Percentiles rank a stretch among this genome's conserved stretches.
Conservation (phyloP, 495 filamentous ascomycete genomes). For the Penicillium robsamsonii region DNA sequence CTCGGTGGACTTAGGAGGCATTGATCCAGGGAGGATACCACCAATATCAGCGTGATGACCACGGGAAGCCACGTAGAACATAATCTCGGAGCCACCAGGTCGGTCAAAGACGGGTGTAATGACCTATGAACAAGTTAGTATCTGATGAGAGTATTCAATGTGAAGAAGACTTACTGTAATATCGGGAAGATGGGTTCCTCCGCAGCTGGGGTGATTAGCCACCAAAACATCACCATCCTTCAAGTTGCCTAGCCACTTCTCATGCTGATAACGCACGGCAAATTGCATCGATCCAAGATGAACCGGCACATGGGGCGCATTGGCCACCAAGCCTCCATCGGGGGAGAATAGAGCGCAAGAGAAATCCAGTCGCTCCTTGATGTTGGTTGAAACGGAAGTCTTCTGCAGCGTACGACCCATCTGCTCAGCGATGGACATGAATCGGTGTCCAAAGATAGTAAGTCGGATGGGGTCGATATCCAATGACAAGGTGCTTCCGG, state of each 20-base stretch:
- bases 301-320: constrained; percentile 91
- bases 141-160: background rate
- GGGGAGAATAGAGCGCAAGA: constrained; percentile 94
- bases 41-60: constrained; percentile 98
- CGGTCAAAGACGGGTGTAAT: constrained; percentile 78
- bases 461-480: constrained; percentile 79
- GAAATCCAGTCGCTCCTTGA: constrained; percentile 96
- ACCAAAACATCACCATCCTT: constrained; percentile 92
- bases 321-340: constrained; percentile 88
- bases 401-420: constrained; percentile 96
- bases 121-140: constrained; percentile 36
- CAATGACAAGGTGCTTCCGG: constrained; percentile 53
- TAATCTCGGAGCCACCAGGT: constrained; percentile 71
- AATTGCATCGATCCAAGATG: constrained; percentile 95
- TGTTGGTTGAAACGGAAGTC: constrained; percentile 95
- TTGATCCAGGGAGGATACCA: constrained; percentile 91
- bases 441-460: constrained; percentile 92
- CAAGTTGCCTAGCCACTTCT: constrained; percentile 85
- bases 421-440: constrained; percentile 99
- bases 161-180: constrained; percentile 65
- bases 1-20: constrained; percentile 93
- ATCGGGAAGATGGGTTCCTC: constrained; percentile 85
- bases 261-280: constrained; percentile 86
- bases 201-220: constrained; percentile 92
- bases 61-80: constrained; percentile 95